Percentiles rank a stretch among this genome's conserved stretches.
phyloP scores from a whole-genome alignment of 176 grass and related monocot species.

The Neostapfia colusana region DNA sequence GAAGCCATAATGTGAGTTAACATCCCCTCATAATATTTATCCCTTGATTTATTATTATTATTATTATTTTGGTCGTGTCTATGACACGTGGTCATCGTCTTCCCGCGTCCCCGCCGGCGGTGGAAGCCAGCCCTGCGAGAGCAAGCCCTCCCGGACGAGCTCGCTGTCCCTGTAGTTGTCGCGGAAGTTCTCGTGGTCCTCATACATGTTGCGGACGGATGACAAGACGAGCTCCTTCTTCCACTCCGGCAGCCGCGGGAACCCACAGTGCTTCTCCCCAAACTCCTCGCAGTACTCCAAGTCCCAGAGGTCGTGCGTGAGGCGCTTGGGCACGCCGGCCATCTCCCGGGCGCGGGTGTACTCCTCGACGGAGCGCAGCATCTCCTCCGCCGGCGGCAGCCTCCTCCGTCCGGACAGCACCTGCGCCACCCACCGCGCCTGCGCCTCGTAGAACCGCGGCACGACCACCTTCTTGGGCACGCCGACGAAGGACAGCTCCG shows the following conservation, averaged over 20 bases:
- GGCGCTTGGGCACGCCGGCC: not conserved
- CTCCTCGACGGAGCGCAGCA: not conserved
- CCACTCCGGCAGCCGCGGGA: conserved; percentile 34
- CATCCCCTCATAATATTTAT: too few relatives aligned
- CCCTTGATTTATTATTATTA: too few relatives aligned
- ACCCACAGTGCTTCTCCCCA: conserved; percentile 2
- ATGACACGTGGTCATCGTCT: too few relatives aligned
- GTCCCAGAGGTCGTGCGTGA: not conserved
- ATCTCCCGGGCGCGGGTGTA: not conserved
- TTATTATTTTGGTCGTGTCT: too few relatives aligned
- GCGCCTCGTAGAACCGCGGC: conserved; percentile 17
- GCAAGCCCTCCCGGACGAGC: not conserved
- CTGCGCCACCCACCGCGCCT: not conserved
- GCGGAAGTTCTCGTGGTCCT: conserved; percentile 25
- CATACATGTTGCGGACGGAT: accelerated
- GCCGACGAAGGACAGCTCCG: conserved; percentile 32
- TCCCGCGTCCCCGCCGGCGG: too few relatives aligned
- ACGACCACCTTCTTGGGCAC: not conserved
- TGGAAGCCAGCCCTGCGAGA: not conserved
- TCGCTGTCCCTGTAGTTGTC: conserved; percentile 24
- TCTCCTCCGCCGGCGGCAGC: not conserved
- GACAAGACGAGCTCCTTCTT: not conserved
- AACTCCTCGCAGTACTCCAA: conserved; percentile 7
- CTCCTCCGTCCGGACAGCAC: not conserved
- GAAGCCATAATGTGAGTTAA: too few relatives aligned